Percentiles rank a stretch among this genome's conserved stretches.
These are phyloP conservation scores for Fusarium sp. DNA, from an alignment of 2,329 filamentous ascomycete genomes.

Conservation along the genomic window DNA sequence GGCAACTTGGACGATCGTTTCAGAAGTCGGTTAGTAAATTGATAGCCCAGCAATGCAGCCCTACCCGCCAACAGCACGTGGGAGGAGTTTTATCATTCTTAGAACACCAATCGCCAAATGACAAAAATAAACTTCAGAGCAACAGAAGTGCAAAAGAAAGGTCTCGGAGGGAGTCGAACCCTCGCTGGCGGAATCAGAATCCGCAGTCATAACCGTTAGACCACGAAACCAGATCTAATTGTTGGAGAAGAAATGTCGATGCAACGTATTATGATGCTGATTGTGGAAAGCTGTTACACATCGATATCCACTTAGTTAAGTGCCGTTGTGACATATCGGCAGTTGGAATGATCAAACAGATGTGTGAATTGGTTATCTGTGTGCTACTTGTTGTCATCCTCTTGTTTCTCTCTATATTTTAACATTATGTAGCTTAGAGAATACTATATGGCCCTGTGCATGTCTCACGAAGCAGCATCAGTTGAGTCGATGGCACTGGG, in stretches of 20 bases:
- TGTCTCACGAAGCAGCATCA: too few species aligned
- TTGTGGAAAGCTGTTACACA: rapidly evolving
- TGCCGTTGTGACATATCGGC: background rate
- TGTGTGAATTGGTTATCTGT: background rate
- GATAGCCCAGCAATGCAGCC: background rate
- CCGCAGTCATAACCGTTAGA: constrained; percentile 45
- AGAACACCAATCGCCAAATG: background rate
- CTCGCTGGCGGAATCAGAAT: constrained; percentile 49
- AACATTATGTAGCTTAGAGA: background rate
- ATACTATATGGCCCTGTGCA: background rate
- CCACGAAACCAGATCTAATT: constrained; percentile 6
- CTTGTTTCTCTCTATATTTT: background rate
- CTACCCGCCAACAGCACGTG: too few species aligned
- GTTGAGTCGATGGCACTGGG: too few species aligned
- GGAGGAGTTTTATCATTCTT: background rate
- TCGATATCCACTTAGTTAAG: background rate
- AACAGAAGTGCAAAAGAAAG: constrained; percentile 17
- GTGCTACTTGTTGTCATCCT: too few species aligned
- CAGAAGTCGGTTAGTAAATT: too few species aligned
- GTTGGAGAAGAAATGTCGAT: background rate
- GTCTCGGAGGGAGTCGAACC: constrained; percentile 46
- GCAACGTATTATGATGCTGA: background rate
- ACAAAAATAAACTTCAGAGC: background rate
- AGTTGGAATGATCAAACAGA: background rate
- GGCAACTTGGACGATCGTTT: too few species aligned